These are phyloP conservation scores for Neonectria neomacrospora DNA, from an alignment of 2,329 filamentous ascomycete genomes.

Conservation along the genomic window DNA sequence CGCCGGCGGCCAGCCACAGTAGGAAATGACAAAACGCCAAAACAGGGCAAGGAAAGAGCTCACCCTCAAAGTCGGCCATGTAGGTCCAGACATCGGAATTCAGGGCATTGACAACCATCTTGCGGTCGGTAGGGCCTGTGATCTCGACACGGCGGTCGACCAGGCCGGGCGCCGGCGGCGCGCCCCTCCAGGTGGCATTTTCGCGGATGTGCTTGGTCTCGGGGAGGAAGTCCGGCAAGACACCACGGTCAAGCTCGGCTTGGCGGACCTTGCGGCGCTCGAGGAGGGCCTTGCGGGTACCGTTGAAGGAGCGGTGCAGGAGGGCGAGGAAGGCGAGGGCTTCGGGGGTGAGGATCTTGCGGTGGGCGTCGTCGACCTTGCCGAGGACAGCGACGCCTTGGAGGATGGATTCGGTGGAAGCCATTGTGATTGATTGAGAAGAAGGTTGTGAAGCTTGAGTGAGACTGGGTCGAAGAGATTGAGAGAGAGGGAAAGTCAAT, in stretches of 20 bases:
- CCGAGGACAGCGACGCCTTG: constrained; percentile 90
- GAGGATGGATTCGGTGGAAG: constrained; percentile 79
- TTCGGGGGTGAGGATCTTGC: constrained; percentile 91
- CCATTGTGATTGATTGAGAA: constrained; percentile 60
- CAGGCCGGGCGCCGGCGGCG: constrained; percentile 88
- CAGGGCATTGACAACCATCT: constrained; percentile 98
- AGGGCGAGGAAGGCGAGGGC: constrained; percentile 93
- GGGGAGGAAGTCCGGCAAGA: constrained; percentile 91
- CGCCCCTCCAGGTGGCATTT: constrained; percentile 92
- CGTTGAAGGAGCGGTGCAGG: constrained; percentile 94
- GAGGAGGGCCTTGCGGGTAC: constrained; percentile 85
- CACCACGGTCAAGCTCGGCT: constrained; percentile 90
- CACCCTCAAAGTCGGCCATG: constrained; percentile 99
- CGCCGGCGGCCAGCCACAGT: constrained; percentile 18
- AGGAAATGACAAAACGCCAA: constrained; percentile 3
- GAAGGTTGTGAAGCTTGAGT: constrained; percentile 1
- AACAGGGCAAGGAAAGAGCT: constrained; percentile 43
- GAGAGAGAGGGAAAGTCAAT: constrained; percentile 26
- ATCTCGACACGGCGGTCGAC: constrained; percentile 96
- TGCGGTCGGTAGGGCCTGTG: constrained; percentile 94
- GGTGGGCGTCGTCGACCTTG: constrained; percentile 78
- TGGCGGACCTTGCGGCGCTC: constrained; percentile 88
- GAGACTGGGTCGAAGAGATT: constrained; percentile 14
- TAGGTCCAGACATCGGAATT: constrained; percentile 98
- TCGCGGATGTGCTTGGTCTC: constrained; percentile 97